These are phyloP conservation scores for Artemisia argyi DNA, from an alignment of 129 eudicot genomes.

Conservation along the genomic window DNA sequence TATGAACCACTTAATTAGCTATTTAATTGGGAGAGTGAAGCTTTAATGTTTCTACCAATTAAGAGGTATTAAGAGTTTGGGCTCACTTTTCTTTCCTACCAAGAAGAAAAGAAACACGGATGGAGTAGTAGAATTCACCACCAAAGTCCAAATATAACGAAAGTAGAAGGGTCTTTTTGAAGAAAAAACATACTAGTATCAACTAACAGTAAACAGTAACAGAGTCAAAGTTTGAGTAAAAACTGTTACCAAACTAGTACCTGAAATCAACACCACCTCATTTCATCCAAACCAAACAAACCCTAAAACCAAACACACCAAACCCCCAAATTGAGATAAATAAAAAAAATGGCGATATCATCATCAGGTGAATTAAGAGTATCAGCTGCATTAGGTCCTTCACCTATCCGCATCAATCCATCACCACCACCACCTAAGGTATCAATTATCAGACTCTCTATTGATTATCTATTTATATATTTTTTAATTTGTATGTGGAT, in stretches of 20 bases:
- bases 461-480: background rate
- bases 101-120: no score
- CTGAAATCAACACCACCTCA: conserved; percentile 11
- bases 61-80: no score
- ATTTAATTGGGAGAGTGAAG: no score
- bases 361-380: conserved; percentile 63
- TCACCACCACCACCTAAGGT: conserved; percentile 40
- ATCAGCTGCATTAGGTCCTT: conserved; percentile 61
- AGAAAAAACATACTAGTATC: background rate
- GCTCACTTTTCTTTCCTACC: no score
- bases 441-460: background rate
- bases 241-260: background rate
- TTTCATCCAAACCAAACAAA: conserved; percentile 10
- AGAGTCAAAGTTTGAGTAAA: background rate
- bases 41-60: no score
- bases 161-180: conserved; percentile 11
- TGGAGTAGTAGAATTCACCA: no score
- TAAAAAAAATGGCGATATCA: conserved; percentile 54
- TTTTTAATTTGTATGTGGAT: background rate
- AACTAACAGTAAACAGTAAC: background rate
- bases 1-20: no score
- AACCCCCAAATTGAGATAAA: conserved; percentile 18
- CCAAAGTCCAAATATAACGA: background rate
- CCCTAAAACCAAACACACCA: conserved; percentile 24
- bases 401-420: conserved; percentile 38